A percentile compares a stretch with the other conserved stretches of the same genome.
Evolutionary conservation across 2,329 filamentous ascomycete genomes (phyloP).

Genomic region (Claviceps sp.): DNA sequence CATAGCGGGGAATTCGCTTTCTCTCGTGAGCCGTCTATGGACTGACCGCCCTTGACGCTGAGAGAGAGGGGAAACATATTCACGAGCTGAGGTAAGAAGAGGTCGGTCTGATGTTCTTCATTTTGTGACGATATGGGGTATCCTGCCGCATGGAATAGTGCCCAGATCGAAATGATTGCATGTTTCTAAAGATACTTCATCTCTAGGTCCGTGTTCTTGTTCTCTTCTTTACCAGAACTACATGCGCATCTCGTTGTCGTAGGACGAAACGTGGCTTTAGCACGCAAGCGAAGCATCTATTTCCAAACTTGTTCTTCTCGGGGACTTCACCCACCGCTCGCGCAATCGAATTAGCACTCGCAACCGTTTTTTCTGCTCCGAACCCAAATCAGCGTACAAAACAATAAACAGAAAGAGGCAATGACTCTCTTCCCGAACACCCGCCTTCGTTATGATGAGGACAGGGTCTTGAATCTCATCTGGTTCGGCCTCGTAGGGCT

Average conservation of each 20-base stretch:
- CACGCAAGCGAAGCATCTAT: background rate
- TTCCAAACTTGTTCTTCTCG: background rate
- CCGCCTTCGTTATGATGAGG: conserved; percentile 17
- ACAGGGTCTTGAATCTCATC: conserved; percentile 29
- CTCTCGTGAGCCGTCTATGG: background rate
- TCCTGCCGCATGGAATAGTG: background rate
- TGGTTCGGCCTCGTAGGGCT: conserved; percentile 34
- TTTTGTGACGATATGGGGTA: background rate
- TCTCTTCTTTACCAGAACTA: background rate
- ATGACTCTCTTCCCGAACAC: conserved; percentile 14
- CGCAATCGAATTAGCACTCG: background rate
- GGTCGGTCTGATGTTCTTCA: background rate
- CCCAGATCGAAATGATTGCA: background rate
- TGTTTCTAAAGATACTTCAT: background rate
- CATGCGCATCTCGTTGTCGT: background rate
- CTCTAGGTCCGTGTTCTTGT: background rate
- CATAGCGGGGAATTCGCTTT: background rate
- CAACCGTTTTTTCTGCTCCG: background rate
- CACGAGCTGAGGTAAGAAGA: background rate
- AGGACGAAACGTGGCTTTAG: background rate
- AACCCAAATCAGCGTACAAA: background rate
- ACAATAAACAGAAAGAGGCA: background rate
- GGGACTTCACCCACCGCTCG: background rate
- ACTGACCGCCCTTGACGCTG: background rate
- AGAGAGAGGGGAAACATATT: background rate